Evolutionary conservation across 805 yeast species (phyloP).

Genomic region (Candida cerambycidarum): DNA sequence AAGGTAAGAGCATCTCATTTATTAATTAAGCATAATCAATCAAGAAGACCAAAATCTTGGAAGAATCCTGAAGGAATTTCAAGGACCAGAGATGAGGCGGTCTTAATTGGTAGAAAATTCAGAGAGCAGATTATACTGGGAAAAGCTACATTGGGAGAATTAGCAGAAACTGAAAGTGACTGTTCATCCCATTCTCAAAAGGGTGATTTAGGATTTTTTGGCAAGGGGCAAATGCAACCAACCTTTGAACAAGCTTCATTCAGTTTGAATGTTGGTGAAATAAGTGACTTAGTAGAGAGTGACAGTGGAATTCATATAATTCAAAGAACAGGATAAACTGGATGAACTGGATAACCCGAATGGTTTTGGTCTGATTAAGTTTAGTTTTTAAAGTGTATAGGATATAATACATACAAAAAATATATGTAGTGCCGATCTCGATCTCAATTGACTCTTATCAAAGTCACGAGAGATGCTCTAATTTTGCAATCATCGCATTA

Average conservation of each 20-base stretch:
- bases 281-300: conserved; percentile 80
- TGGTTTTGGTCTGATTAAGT: too few relatives aligned
- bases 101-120: conserved; percentile 56
- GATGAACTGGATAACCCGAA: too few relatives aligned
- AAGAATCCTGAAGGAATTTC: conserved; percentile 71
- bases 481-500: conserved; percentile 5
- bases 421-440: too few relatives aligned
- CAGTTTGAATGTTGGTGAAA: conserved; percentile 75
- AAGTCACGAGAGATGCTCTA: conserved; percentile 5
- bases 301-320: conserved; percentile 90
- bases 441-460: not conserved
- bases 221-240: conserved; percentile 93
- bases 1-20: conserved; percentile 81
- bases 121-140: conserved; percentile 63
- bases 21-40: conserved; percentile 76
- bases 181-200: conserved; percentile 83
- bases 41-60: conserved; percentile 93
- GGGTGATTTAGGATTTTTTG: conserved; percentile 91
- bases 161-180: conserved; percentile 84
- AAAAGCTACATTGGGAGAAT: conserved; percentile 60
- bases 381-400: too few relatives aligned
- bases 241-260: conserved; percentile 88
- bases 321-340: conserved; percentile 69
- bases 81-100: conserved; percentile 80
- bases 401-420: too few relatives aligned